Conservation (phyloP, 129 eudicot genomes). For the Kitagawia praeruptora region DNA sequence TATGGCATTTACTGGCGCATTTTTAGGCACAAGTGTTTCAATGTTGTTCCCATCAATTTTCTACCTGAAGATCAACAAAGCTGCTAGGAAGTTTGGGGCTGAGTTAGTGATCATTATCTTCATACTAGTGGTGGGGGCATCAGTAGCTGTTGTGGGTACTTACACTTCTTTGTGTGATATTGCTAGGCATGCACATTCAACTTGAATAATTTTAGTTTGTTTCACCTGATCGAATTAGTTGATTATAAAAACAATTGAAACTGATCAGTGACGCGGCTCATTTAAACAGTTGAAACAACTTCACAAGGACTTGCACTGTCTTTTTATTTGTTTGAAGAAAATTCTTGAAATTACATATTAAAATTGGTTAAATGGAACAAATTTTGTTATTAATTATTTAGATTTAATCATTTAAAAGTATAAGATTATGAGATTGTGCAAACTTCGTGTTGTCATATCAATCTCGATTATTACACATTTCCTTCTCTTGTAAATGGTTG, state of each 20-base stretch:
- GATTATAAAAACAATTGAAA: neutral
- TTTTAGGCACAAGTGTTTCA: constrained; percentile 49
- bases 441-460: no score
- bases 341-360: neutral
- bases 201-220: constrained; percentile 12
- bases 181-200: constrained; percentile 27
- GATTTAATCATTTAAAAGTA: no score
- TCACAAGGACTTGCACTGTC: neutral
- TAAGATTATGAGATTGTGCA: no score
- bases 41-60: constrained; percentile 62
- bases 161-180: constrained; percentile 37
- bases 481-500: no score
- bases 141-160: constrained; percentile 44
- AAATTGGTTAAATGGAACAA: no score
- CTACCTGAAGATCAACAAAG: constrained; percentile 48
- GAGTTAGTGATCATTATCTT: constrained; percentile 29
- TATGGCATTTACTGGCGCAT: constrained; percentile 67
- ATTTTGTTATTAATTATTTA: no score
- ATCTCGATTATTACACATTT: no score
- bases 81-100: constrained; percentile 21
- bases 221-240: neutral
- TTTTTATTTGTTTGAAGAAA: neutral
- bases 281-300: neutral
- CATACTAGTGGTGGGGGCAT: constrained; percentile 37
- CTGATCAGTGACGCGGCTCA: neutral